Conservation (phyloP, 2,329 filamentous ascomycete species). For the Monosporascus sp. region DNA sequence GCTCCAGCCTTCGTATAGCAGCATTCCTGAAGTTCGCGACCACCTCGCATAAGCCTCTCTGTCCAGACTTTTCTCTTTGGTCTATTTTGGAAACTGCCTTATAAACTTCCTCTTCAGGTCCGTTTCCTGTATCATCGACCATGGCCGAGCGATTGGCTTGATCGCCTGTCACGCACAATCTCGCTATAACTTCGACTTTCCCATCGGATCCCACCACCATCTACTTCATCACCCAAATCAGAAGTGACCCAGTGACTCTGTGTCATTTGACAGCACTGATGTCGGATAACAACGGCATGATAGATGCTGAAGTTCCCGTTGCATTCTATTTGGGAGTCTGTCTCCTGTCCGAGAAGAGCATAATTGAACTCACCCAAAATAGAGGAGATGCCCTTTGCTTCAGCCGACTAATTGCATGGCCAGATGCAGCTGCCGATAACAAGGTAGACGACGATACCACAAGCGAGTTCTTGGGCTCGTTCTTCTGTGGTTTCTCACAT, state of each 20-base stretch:
- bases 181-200: constrained; percentile 37
- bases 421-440: constrained; percentile 47
- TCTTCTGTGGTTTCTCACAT: constrained; percentile 45
- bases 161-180: constrained; percentile 34
- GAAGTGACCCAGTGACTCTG: constrained; percentile 46
- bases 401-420: constrained; percentile 33
- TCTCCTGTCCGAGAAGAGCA: constrained; percentile 49
- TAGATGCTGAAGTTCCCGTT: constrained; percentile 52
- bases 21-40: constrained; percentile 28
- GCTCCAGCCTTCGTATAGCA: neutral
- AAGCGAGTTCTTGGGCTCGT: constrained; percentile 46
- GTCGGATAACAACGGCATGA: constrained; percentile 45
- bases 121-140: constrained; percentile 32
- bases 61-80: constrained; percentile 33
- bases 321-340: constrained; percentile 40
- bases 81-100: constrained; percentile 37
- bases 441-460: constrained; percentile 52
- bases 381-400: constrained; percentile 24
- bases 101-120: constrained; percentile 44
- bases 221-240: constrained; percentile 36
- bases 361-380: constrained; percentile 46
- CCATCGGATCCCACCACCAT: constrained; percentile 38
- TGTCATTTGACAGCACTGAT: constrained; percentile 45
- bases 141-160: constrained; percentile 29
- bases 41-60: constrained; percentile 26